Evolutionary conservation across 306 rosid species (phyloP).

Genomic region (Comarum palustre): DNA sequence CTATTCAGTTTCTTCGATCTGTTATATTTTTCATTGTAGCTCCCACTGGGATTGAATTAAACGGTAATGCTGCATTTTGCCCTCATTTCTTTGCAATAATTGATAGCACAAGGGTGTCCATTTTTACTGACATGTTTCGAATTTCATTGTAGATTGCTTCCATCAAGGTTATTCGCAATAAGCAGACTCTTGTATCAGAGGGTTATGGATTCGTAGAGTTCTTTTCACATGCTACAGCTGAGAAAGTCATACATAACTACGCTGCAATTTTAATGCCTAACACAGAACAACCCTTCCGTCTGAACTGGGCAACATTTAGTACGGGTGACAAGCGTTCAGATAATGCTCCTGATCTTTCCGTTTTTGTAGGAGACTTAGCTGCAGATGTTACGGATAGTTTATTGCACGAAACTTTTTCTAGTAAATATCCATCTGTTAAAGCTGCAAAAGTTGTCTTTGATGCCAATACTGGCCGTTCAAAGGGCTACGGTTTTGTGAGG

Average conservation of each 20-base stretch:
- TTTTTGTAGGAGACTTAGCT: constrained; percentile 95
- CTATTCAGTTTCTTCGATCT: neutral
- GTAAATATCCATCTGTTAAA: constrained; percentile 81
- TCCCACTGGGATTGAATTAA: neutral
- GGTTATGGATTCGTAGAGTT: constrained; percentile 95
- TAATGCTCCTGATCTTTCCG: constrained; percentile 83
- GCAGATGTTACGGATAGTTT: constrained; percentile 83
- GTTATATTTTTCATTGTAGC: neutral
- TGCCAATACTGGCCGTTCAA: constrained; percentile 90
- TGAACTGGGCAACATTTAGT: constrained; percentile 95
- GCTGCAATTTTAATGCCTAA: constrained; percentile 71
- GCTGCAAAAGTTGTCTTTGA: constrained; percentile 96
- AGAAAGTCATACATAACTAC: constrained; percentile 73
- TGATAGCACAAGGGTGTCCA: neutral
- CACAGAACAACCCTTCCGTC: constrained; percentile 82
- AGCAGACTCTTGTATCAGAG: constrained; percentile 80
- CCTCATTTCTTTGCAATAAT: neutral
- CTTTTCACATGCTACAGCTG: constrained; percentile 68
- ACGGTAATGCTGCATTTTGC: neutral
- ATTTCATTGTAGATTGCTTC: constrained; percentile 59
- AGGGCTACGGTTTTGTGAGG: constrained; percentile 98
- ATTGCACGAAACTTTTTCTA: constrained; percentile 70
- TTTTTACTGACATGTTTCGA: neutral
- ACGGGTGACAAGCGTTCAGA: constrained; percentile 83
- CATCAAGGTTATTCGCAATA: constrained; percentile 86